A percentile compares a stretch with the other conserved stretches of the same genome.
phyloP scores from a whole-genome alignment of 169 alveolate species.

The Eimeria mitis region DNA sequence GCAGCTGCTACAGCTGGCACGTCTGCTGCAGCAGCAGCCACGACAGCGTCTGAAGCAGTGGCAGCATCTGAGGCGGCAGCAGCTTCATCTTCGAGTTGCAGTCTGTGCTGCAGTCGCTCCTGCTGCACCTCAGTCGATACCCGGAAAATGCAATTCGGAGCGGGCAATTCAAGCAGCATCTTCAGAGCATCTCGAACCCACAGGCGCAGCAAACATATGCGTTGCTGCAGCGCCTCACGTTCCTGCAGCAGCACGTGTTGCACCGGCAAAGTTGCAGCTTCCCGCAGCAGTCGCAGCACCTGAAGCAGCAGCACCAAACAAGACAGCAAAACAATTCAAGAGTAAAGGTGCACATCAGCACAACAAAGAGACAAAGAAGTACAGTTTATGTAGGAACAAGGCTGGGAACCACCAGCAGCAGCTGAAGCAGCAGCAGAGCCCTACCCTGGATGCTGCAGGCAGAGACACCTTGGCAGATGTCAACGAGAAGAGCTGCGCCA shows the following conservation, averaged over 20 bases:
- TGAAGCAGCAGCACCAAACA: conserved; percentile 9
- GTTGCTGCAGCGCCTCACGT: conserved; percentile 79
- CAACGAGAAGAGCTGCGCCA: conserved; percentile 64
- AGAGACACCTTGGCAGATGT: conserved; percentile 44
- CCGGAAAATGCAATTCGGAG: conserved; percentile 48
- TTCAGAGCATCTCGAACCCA: conserved; percentile 74
- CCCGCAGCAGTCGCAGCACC: conserved; percentile 72
- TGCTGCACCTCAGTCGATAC: conserved; percentile 55
- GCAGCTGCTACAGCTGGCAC: conserved; percentile 23
- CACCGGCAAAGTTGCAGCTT: conserved; percentile 50
- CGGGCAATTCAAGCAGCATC: conserved; percentile 71
- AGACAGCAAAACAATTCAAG: neutral
- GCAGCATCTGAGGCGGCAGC: conserved; percentile 30
- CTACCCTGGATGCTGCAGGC: conserved; percentile 41
- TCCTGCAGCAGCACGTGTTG: conserved; percentile 71
- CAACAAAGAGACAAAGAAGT: too few relatives aligned
- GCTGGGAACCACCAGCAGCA: neutral
- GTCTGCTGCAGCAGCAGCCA: conserved; percentile 34
- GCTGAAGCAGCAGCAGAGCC: conserved; percentile 42
- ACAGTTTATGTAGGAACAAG: neutral
- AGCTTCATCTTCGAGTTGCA: conserved; percentile 50
- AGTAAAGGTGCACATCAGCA: neutral
- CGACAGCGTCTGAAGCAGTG: conserved; percentile 17
- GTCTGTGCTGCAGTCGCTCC: conserved; percentile 71
- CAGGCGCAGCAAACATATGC: conserved; percentile 76